Conservation (phyloP, 495 filamentous ascomycete species). For the Neurospora tetrasperma region DNA sequence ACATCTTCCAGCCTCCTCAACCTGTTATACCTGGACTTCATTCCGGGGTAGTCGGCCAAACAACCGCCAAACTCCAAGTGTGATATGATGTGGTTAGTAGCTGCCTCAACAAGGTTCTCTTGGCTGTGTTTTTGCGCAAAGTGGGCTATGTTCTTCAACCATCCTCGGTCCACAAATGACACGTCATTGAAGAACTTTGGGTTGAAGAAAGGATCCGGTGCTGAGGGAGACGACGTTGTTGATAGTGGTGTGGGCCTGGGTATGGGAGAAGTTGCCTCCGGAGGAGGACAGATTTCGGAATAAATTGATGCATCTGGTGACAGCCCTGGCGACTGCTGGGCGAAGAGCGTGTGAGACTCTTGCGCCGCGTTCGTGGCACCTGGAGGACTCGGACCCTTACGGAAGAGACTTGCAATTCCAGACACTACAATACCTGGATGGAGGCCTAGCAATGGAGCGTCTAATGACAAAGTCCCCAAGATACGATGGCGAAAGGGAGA, state of each 20-base stretch:
- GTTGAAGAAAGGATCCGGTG: slow-evolving; percentile 55
- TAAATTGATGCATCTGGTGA: slow-evolving; percentile 29
- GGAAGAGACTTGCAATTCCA: slow-evolving; percentile 69
- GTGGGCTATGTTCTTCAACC: slow-evolving; percentile 56
- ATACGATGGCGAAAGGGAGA: slow-evolving; percentile 60
- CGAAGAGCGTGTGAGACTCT: not conserved
- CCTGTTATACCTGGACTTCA: slow-evolving; percentile 57
- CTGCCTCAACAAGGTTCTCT: slow-evolving; percentile 55
- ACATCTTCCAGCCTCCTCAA: slow-evolving; percentile 62
- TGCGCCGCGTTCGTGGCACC: slow-evolving; percentile 8
- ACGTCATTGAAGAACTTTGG: slow-evolving; percentile 66
- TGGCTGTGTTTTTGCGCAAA: slow-evolving; percentile 70
- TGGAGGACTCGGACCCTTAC: slow-evolving; percentile 38
- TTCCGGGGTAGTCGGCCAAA: slow-evolving; percentile 61
- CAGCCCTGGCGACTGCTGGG: slow-evolving; percentile 6
- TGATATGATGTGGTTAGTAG: slow-evolving; percentile 62
- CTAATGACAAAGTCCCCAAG: slow-evolving; percentile 73
- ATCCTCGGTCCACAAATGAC: slow-evolving; percentile 49
- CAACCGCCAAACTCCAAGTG: slow-evolving; percentile 75
- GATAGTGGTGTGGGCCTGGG: slow-evolving; percentile 10
- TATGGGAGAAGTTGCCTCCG: slow-evolving; percentile 17
- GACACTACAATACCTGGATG: slow-evolving; percentile 78
- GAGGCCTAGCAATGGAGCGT: slow-evolving; percentile 79
- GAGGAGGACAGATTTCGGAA: slow-evolving; percentile 20
- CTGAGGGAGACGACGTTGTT: slow-evolving; percentile 5